These are phyloP conservation scores for Pyrenula aspistea DNA, from an alignment of 495 filamentous ascomycete genomes.

Conservation along the genomic window DNA sequence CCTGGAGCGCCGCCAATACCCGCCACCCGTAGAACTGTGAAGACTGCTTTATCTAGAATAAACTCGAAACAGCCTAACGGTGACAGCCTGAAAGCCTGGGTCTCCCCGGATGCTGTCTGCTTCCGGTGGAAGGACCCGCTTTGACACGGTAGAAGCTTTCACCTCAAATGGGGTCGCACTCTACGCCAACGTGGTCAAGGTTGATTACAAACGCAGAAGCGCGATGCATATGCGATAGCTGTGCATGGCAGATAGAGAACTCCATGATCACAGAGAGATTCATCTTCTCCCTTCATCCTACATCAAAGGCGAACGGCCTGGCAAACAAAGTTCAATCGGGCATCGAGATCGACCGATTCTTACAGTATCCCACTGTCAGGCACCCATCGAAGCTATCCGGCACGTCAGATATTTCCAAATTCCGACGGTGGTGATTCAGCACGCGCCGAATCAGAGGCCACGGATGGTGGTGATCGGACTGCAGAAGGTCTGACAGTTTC, in stretches of 20 bases:
- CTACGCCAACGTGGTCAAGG: neutral
- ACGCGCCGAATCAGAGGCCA: neutral
- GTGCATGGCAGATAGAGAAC: too few relatives aligned
- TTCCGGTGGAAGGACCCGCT: neutral
- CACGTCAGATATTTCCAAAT: neutral
- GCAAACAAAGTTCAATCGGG: too few relatives aligned
- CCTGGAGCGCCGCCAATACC: neutral
- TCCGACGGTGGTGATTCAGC: neutral
- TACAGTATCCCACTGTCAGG: neutral
- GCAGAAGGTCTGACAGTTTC: neutral
- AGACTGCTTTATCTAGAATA: slow-evolving; percentile 17
- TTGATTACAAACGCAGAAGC: too few relatives aligned
- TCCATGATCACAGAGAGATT: too few relatives aligned
- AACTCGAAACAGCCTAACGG: slow-evolving; percentile 38
- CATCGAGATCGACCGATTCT: neutral
- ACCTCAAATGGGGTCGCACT: neutral
- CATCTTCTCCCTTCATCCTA: too few relatives aligned
- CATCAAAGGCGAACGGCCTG: too few relatives aligned
- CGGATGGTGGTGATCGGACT: neutral
- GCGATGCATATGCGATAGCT: too few relatives aligned
- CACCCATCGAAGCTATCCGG: neutral
- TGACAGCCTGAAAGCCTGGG: neutral
- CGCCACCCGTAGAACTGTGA: neutral
- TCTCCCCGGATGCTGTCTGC: neutral
- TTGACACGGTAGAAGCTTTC: neutral